phyloP scores from a whole-genome alignment of 441 rosid species.

The Geranium incanum region DNA sequence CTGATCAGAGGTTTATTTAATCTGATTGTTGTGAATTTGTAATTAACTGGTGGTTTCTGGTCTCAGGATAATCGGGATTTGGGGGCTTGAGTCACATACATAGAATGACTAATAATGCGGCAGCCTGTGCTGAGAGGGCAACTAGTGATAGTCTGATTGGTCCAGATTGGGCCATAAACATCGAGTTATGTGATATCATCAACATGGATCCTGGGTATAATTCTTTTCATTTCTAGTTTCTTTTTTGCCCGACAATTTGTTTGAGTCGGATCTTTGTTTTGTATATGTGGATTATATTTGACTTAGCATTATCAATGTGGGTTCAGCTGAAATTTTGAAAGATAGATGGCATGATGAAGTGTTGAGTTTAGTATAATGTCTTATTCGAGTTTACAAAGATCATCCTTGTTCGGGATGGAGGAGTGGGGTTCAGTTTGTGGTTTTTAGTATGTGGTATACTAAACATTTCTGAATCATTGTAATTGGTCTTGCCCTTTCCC shows the following conservation, averaged over 20 bases:
- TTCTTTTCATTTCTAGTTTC: constrained; percentile 8
- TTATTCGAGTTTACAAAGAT: background rate
- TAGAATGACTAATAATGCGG: constrained; percentile 60
- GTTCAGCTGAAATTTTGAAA: too few relatives aligned
- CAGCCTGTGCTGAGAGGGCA: constrained; percentile 93
- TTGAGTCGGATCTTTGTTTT: background rate
- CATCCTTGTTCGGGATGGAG: background rate
- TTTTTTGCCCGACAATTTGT: background rate
- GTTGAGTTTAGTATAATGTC: too few relatives aligned
- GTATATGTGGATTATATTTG: background rate
- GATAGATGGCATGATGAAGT: too few relatives aligned
- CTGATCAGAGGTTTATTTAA: background rate
- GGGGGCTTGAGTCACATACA: constrained; percentile 13
- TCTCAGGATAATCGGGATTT: constrained; percentile 20
- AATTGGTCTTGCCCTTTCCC: background rate
- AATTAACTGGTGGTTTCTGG: constrained; percentile 9
- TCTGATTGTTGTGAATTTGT: background rate
- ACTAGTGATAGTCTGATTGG: constrained; percentile 76
- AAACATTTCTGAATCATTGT: background rate
- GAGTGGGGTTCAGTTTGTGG: background rate
- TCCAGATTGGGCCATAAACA: constrained; percentile 96
- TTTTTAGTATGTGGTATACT: background rate
- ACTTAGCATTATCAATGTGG: background rate
- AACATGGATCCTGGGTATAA: constrained; percentile 84
- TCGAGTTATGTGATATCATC: constrained; percentile 83